phyloP scores from a whole-genome alignment of 805 yeast genomes.

The Scheffersomyces coipomensis region DNA sequence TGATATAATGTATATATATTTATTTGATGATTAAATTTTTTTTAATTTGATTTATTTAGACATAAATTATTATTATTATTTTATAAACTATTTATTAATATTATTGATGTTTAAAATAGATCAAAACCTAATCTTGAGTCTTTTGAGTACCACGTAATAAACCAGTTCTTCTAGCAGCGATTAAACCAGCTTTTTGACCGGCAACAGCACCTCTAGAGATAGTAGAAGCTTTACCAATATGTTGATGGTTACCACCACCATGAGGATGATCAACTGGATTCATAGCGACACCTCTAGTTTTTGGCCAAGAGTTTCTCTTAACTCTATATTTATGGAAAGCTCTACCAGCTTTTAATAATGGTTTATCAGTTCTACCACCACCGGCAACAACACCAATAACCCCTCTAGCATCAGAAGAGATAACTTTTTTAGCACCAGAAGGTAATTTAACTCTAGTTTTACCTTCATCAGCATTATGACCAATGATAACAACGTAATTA shows the following conservation, averaged over 20 bases:
- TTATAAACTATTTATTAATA: constrained; percentile 7
- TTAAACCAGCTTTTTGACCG: constrained; percentile 40
- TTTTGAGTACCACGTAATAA: constrained; percentile 39
- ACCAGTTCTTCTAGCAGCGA: constrained; percentile 41
- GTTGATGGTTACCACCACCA: constrained; percentile 90
- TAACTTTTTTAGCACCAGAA: constrained; percentile 97
- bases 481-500: constrained; percentile 97
- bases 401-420: constrained; percentile 97
- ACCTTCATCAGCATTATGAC: constrained; percentile 99
- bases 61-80: constrained; percentile 4
- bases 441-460: constrained; percentile 99
- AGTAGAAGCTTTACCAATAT: constrained; percentile 37
- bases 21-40: too few species aligned
- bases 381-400: constrained; percentile 99
- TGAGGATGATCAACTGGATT: constrained; percentile 99
- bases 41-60: not conserved
- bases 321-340: constrained; percentile 99
- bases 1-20: too few species aligned
- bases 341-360: constrained; percentile 99
- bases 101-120: not conserved
- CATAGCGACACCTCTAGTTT: constrained; percentile 99
- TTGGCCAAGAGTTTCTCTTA: constrained; percentile 99
- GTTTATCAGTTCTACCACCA: constrained; percentile 99
- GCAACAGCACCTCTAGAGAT: constrained; percentile 40
- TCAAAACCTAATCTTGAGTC: constrained; percentile 27